phyloP scores from a whole-genome alignment of 2,329 filamentous ascomycete genomes.

The Juglanconis juglandina region DNA sequence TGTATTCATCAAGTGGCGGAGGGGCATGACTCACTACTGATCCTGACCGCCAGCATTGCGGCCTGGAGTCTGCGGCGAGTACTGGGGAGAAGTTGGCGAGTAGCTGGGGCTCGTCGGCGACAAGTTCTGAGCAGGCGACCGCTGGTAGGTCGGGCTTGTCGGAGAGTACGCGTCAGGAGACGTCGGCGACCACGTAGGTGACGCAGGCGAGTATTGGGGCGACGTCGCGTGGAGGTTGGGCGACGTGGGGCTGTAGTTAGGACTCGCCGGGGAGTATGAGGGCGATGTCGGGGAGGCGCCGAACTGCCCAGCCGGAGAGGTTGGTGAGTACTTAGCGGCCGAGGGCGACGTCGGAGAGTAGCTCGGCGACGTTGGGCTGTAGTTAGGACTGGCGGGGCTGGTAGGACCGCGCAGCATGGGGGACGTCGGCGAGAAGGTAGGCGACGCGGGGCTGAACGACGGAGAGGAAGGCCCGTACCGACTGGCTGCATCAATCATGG shows the following conservation, averaged over 20 bases:
- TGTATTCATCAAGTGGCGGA: not conserved
- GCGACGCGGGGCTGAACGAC: slow-evolving; percentile 58
- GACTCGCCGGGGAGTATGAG: slow-evolving; percentile 67
- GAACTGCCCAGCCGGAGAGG: slow-evolving; percentile 65
- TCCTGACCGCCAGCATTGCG: slow-evolving; percentile 36
- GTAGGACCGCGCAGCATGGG: slow-evolving; percentile 51
- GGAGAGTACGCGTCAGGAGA: slow-evolving; percentile 64
- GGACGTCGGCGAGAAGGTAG: slow-evolving; percentile 62
- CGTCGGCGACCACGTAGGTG: slow-evolving; percentile 75
- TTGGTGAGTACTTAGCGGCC: slow-evolving; percentile 60
- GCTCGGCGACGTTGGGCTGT: slow-evolving; percentile 63
- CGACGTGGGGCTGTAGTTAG: slow-evolving; percentile 69
- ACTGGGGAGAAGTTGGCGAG: slow-evolving; percentile 60
- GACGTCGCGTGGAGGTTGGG: slow-evolving; percentile 54
- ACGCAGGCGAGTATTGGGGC: slow-evolving; percentile 65
- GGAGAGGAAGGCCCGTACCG: slow-evolving; percentile 58
- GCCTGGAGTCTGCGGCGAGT: slow-evolving; percentile 43
- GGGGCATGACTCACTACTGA: slow-evolving; percentile 35
- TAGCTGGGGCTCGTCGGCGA: slow-evolving; percentile 69
- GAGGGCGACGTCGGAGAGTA: slow-evolving; percentile 62
- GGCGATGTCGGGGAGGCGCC: slow-evolving; percentile 69
- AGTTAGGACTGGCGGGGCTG: slow-evolving; percentile 56
- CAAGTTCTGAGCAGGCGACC: slow-evolving; percentile 49
- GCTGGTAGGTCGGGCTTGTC: slow-evolving; percentile 59
- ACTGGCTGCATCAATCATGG: slow-evolving; percentile 51